Percentiles rank a stretch among this genome's conserved stretches.
phyloP scores from a whole-genome alignment of 257 asterid genomes.

The Handroanthus guayacan region DNA sequence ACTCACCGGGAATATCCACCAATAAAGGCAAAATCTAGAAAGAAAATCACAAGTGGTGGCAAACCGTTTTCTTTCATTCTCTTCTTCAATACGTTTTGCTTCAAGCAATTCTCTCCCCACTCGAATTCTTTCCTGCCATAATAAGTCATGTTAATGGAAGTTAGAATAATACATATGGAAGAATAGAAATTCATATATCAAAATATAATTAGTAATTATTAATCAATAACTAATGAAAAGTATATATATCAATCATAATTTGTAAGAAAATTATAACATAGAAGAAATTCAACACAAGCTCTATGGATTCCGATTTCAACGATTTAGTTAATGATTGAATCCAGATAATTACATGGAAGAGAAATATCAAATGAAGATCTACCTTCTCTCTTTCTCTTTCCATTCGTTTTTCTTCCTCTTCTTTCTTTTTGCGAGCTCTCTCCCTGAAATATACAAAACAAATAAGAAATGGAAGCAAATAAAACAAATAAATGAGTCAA shows the following conservation, averaged over 20 bases:
- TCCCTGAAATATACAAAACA: slow-evolving; percentile 57
- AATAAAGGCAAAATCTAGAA: slow-evolving; percentile 11
- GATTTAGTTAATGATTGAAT: not conserved
- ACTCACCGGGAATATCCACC: slow-evolving; percentile 26
- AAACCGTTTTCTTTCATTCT: slow-evolving; percentile 97
- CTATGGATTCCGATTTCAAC: slow-evolving; percentile 16
- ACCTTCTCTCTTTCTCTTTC: slow-evolving; percentile 96
- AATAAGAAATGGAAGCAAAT: not conserved
- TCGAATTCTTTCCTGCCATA: slow-evolving; percentile 90
- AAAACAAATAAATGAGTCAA: not conserved
- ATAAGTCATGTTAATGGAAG: slow-evolving; percentile 32
- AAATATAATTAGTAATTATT: not conserved
- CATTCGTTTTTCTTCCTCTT: slow-evolving; percentile 89
- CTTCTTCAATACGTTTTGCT: slow-evolving; percentile 97
- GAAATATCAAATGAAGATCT: slow-evolving; percentile 15
- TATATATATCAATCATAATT: not conserved
- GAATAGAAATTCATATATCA: slow-evolving; percentile 16
- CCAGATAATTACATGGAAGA: slow-evolving; percentile 9
- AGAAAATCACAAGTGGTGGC: slow-evolving; percentile 37
- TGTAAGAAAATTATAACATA: slow-evolving; percentile 2
- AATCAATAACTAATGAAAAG: not conserved
- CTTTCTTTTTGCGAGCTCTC: slow-evolving; percentile 93
- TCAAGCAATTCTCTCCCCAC: slow-evolving; percentile 88
- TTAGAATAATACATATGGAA: not conserved
- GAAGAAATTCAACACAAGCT: slow-evolving; percentile 21